Percentiles rank a stretch among this genome's conserved stretches.
phyloP scores from a whole-genome alignment of 306 rosid species.

The Psophocarpus tetragonolobus region DNA sequence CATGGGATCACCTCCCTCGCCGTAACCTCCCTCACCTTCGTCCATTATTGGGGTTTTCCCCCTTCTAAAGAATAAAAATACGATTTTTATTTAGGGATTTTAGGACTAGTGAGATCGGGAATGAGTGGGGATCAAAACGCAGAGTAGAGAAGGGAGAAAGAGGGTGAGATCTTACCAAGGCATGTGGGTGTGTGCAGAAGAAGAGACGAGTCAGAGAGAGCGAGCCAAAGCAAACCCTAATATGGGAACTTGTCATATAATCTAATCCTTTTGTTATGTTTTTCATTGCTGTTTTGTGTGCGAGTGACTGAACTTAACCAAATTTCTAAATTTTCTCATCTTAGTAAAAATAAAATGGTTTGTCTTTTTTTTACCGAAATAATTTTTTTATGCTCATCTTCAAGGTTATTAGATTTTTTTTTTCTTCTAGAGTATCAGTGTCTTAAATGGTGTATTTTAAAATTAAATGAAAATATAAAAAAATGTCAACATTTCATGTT shows the following conservation, averaged over 20 bases:
- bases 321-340: neutral
- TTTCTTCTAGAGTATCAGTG: too few relatives aligned
- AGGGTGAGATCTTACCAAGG: neutral
- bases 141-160: neutral
- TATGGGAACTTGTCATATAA: neutral
- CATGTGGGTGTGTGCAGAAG: slow-evolving; percentile 4
- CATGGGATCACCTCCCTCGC: slow-evolving; percentile 72
- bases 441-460: too few relatives aligned
- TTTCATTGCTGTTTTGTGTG: neutral
- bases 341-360: neutral
- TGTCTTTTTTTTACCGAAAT: neutral
- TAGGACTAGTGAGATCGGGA: neutral
- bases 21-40: slow-evolving; percentile 68
- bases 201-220: neutral
- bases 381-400: neutral
- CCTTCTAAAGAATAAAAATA: neutral
- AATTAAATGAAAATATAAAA: too few relatives aligned
- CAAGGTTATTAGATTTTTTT: neutral
- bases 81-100: slow-evolving; percentile 22
- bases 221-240: neutral
- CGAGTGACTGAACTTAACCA: neutral
- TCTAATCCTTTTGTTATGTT: neutral
- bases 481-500: too few relatives aligned
- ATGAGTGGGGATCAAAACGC: neutral
- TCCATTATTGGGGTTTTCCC: slow-evolving; percentile 33